Conservation (phyloP, 2,329 filamentous ascomycete species). For the Coleophoma eucalyptorum region DNA sequence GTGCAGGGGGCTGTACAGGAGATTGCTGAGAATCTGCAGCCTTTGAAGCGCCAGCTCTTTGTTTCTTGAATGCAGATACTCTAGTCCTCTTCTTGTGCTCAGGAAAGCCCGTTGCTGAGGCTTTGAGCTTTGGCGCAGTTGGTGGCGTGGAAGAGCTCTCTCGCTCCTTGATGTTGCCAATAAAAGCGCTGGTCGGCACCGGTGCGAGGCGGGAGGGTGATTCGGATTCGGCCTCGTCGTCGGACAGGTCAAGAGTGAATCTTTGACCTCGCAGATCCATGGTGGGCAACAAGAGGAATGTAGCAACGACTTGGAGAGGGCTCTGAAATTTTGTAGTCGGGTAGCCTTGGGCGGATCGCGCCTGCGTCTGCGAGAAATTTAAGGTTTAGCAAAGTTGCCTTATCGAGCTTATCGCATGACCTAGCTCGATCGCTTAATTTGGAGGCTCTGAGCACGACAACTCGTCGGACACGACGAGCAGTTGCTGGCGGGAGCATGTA, state of each 20-base stretch:
- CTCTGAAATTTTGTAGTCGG: too few species aligned
- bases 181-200: conserved; percentile 36
- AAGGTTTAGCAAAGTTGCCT: too few species aligned
- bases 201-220: conserved; percentile 17
- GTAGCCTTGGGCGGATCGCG: too few species aligned
- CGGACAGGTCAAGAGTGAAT: conserved; percentile 56
- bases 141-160: conserved; percentile 53
- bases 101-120: conserved; percentile 72
- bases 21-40: conserved; percentile 10
- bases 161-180: conserved; percentile 78
- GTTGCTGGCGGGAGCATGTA: too few species aligned
- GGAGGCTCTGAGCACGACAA: too few species aligned
- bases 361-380: too few species aligned
- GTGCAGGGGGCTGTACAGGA: conserved; percentile 11
- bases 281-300: conserved; percentile 10
- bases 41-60: conserved; percentile 32
- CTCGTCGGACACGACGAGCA: too few species aligned
- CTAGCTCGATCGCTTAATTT: too few species aligned
- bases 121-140: conserved; percentile 54
- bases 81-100: conserved; percentile 74
- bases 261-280: conserved; percentile 55
- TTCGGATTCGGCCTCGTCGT: conserved; percentile 37
- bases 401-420: too few species aligned
- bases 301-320: neutral
- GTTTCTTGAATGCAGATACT: conserved; percentile 77